Evolutionary conservation across 805 yeast genomes (phyloP).

Genomic region (Candida coleopterorum): DNA sequence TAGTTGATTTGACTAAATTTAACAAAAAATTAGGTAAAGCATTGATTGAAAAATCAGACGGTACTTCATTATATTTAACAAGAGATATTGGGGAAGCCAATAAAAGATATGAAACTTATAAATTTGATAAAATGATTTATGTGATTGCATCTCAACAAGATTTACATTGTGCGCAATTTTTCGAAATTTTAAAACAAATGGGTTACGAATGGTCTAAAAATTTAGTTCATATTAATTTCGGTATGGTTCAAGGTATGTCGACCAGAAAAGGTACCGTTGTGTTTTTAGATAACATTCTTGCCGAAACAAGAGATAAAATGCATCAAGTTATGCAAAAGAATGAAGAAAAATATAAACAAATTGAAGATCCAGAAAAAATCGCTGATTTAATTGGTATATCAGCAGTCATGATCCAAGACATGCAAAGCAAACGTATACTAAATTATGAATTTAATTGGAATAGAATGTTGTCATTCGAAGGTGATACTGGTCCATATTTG

Average conservation of each 20-base stretch:
- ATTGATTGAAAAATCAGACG: slow-evolving; percentile 89
- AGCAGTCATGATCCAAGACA: slow-evolving; percentile 98
- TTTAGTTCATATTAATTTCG: slow-evolving; percentile 84
- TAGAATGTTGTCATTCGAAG: slow-evolving; percentile 96
- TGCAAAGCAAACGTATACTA: slow-evolving; percentile 95
- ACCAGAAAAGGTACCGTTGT: slow-evolving; percentile 98
- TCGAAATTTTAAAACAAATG: slow-evolving; percentile 87
- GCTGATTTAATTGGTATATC: slow-evolving; percentile 96
- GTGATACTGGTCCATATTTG: slow-evolving; percentile 98
- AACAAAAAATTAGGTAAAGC: slow-evolving; percentile 92
- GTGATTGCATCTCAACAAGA: slow-evolving; percentile 97
- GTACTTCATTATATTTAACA: slow-evolving; percentile 89
- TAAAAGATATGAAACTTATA: slow-evolving; percentile 75
- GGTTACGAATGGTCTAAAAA: slow-evolving; percentile 82
- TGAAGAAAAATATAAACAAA: slow-evolving; percentile 85
- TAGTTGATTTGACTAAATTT: slow-evolving; percentile 78
- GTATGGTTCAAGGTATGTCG: slow-evolving; percentile 98
- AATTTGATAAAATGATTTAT: slow-evolving; percentile 93
- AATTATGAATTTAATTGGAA: slow-evolving; percentile 97
- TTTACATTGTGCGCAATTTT: slow-evolving; percentile 87
- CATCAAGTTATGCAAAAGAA: slow-evolving; percentile 94
- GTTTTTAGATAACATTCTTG: slow-evolving; percentile 89
- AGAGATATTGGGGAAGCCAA: slow-evolving; percentile 97
- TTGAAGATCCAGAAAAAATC: slow-evolving; percentile 87
- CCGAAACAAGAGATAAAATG: slow-evolving; percentile 91